phyloP scores from a whole-genome alignment of 2,329 filamentous ascomycete species.

The Cercospora citrullina region DNA sequence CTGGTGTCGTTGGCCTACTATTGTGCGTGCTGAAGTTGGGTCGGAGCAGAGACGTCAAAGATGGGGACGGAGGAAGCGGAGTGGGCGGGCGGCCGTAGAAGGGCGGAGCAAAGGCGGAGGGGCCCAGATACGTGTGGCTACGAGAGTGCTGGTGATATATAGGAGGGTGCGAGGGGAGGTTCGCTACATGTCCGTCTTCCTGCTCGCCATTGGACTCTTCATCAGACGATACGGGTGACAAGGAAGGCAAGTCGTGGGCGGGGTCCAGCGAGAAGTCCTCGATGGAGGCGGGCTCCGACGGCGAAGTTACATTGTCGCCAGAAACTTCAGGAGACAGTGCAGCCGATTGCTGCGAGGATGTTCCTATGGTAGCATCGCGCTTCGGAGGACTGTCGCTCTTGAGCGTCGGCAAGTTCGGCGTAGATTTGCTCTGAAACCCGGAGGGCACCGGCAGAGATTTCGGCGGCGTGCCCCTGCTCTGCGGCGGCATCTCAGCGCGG shows the following conservation, averaged over 20 bases:
- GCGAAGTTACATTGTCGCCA: slow-evolving; percentile 36
- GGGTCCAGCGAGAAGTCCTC: slow-evolving; percentile 42
- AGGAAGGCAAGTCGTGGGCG: slow-evolving; percentile 31
- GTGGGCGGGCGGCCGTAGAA: slow-evolving; percentile 98
- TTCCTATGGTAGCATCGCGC: slow-evolving; percentile 18
- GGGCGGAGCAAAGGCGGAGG: slow-evolving; percentile 66
- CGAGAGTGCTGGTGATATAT: slow-evolving; percentile 46
- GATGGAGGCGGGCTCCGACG: slow-evolving; percentile 43
- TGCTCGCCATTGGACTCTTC: slow-evolving; percentile 27
- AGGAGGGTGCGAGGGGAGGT: slow-evolving; percentile 40
- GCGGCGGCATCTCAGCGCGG: slow-evolving; percentile 35
- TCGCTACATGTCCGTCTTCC: slow-evolving; percentile 35
- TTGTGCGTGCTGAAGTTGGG: slow-evolving; percentile 63
- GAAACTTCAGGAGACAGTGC: slow-evolving; percentile 24
- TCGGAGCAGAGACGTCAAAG: slow-evolving; percentile 84
- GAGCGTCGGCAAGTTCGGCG: slow-evolving; percentile 50
- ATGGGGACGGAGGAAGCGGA: slow-evolving; percentile 87
- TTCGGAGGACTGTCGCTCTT: slow-evolving; percentile 33
- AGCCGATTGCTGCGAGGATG: slow-evolving; percentile 16
- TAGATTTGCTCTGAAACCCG: slow-evolving; percentile 50
- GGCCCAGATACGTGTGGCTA: slow-evolving; percentile 48
- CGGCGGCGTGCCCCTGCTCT: slow-evolving; percentile 43
- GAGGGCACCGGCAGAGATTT: slow-evolving; percentile 36
- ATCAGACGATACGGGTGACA: slow-evolving; percentile 36
- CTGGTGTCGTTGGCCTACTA: slow-evolving; percentile 88